Percentiles rank a stretch among this genome's conserved stretches.
Evolutionary conservation across 768 basidiomycete species (phyloP).

Genomic region (Lactifluus volemus): DNA sequence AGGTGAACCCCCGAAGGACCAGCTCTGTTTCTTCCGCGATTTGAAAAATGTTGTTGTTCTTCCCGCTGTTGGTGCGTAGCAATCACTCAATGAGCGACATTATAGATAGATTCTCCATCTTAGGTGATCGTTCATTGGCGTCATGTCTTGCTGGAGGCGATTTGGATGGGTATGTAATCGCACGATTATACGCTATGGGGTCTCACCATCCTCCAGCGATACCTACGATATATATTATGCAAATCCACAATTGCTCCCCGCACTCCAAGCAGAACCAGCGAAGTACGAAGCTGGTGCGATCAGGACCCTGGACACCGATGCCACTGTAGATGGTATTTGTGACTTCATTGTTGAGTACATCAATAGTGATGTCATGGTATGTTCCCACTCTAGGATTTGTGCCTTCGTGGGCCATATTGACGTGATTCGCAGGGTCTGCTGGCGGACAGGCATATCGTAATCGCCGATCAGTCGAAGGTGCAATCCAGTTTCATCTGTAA

Average conservation of each 20-base stretch:
- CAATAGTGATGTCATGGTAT: slow-evolving; percentile 69
- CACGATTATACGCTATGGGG: background rate
- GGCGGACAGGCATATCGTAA: background rate
- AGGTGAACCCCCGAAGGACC: slow-evolving; percentile 22
- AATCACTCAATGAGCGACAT: background rate
- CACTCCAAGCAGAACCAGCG: slow-evolving; percentile 41
- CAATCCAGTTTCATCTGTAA: background rate
- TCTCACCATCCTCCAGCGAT: slow-evolving; percentile 37
- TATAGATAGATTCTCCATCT: background rate
- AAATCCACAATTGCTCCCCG: slow-evolving; percentile 46
- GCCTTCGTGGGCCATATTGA: background rate
- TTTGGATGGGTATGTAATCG: slow-evolving; percentile 53
- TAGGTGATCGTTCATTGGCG: slow-evolving; percentile 55
- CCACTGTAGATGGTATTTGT: slow-evolving; percentile 62
- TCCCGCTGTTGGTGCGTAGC: slow-evolving; percentile 10
- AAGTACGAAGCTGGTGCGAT: slow-evolving; percentile 34
- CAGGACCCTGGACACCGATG: slow-evolving; percentile 25
- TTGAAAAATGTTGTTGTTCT: slow-evolving; percentile 25
- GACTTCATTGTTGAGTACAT: slow-evolving; percentile 81
- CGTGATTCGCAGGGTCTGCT: background rate
- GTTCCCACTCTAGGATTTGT: slow-evolving; percentile 12
- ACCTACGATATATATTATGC: slow-evolving; percentile 49
- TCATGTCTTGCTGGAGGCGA: slow-evolving; percentile 69
- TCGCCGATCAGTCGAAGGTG: background rate
- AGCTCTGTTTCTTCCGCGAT: slow-evolving; percentile 18